These are phyloP conservation scores for Sordariomycetes sp. DNA, from an alignment of 2,329 filamentous ascomycete species.

Conservation along the genomic window DNA sequence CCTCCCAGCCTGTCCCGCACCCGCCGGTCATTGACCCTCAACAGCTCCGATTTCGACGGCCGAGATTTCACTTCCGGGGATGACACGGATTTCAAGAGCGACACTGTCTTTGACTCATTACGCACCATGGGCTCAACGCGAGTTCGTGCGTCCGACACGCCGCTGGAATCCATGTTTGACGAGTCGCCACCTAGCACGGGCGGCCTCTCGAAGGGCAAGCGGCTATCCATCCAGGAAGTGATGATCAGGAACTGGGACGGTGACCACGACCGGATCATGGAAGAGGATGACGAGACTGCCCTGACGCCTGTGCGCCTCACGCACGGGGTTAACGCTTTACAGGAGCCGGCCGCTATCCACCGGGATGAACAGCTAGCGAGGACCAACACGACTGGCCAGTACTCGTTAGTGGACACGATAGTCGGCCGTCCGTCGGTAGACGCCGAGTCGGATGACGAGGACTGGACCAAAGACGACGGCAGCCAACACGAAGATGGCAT, in stretches of 20 bases:
- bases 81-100: conserved; percentile 68
- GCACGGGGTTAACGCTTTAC: conserved; percentile 12
- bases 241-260: conserved; percentile 43
- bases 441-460: conserved; percentile 49
- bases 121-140: conserved; percentile 60
- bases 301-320: conserved; percentile 37
- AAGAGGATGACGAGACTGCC: conserved; percentile 51
- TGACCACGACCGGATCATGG: conserved; percentile 42
- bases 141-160: conserved; percentile 55
- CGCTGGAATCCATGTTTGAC: conserved; percentile 72
- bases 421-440: conserved; percentile 44
- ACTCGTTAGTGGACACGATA: conserved; percentile 23
- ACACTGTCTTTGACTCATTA: conserved; percentile 67
- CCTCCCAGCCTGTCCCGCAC: conserved; percentile 19
- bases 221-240: conserved; percentile 49
- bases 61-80: conserved; percentile 57
- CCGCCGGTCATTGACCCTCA: conserved; percentile 44
- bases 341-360: neutral
- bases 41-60: conserved; percentile 59
- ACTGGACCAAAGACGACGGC: conserved; percentile 48
- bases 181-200: conserved; percentile 58
- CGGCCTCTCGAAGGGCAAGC: conserved; percentile 39
- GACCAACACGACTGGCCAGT: conserved; percentile 14
- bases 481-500: conserved; percentile 43
- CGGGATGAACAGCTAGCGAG: conserved; percentile 8